phyloP scores from a whole-genome alignment of 1,284 basidiomycete species.

The Kwoniella shivajii region DNA sequence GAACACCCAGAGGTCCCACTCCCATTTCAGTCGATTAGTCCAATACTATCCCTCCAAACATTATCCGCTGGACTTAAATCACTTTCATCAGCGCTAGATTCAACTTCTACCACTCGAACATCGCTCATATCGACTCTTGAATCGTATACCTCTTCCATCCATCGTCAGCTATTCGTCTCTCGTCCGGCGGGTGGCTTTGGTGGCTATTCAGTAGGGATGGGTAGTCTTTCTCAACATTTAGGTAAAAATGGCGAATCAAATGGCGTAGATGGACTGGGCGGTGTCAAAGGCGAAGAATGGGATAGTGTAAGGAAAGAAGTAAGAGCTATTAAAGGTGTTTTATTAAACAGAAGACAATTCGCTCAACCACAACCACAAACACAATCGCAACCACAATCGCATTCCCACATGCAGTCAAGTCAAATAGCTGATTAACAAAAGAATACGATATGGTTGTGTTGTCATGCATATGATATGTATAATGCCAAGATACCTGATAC shows the following conservation, averaged over 20 bases:
- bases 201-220: slow-evolving; percentile 31
- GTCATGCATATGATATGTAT: background rate
- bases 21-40: no score
- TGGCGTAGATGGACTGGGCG: background rate
- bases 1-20: no score
- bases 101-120: slow-evolving; percentile 50
- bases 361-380: background rate
- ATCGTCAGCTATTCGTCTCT: slow-evolving; percentile 38
- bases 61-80: slow-evolving; percentile 25
- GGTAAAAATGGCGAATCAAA: slow-evolving; percentile 26
- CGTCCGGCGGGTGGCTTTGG: slow-evolving; percentile 7
- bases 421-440: no score
- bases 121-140: slow-evolving; percentile 49
- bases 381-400: no score
- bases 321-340: slow-evolving; percentile 51
- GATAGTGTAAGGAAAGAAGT: slow-evolving; percentile 52
- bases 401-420: no score
- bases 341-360: slow-evolving; percentile 49
- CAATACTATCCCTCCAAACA: slow-evolving; percentile 14
- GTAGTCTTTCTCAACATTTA: slow-evolving; percentile 20
- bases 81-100: slow-evolving; percentile 34
- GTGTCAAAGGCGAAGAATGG: slow-evolving; percentile 42
- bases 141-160: slow-evolving; percentile 47
- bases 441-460: no score
- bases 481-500: background rate